phyloP scores from a whole-genome alignment of 2,329 filamentous ascomycete genomes.

The Acephala macrosclerotiorum region DNA sequence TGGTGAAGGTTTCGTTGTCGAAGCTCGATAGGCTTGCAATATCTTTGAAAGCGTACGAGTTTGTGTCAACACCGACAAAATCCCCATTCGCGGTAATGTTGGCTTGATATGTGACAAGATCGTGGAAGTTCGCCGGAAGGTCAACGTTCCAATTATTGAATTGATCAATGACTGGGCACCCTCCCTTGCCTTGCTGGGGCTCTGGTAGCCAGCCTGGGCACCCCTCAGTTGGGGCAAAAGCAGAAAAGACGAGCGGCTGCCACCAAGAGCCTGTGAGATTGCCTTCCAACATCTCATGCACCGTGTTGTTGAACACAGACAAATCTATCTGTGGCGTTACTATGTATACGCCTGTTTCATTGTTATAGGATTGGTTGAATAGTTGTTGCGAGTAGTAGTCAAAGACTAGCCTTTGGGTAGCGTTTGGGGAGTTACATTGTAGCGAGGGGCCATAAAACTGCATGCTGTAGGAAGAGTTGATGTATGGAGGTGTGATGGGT shows the following conservation, averaged over 20 bases:
- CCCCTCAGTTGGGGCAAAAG: not conserved
- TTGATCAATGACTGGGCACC: not conserved
- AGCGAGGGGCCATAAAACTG: constrained; percentile 32
- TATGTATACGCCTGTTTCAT: not conserved
- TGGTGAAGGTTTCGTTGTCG: not conserved
- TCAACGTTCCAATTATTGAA: not conserved
- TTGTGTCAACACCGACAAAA: too few relatives aligned
- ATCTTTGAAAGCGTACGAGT: too few relatives aligned
- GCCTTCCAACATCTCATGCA: not conserved
- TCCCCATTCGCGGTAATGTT: too few relatives aligned
- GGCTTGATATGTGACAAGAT: not conserved
- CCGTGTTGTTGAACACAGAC: not conserved
- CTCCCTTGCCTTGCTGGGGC: not conserved
- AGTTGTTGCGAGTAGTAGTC: not conserved
- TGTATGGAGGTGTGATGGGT: constrained; percentile 15
- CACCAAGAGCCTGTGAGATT: not conserved
- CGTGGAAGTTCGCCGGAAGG: not conserved
- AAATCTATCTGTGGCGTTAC: not conserved
- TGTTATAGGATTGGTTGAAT: not conserved
- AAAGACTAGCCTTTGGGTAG: constrained; percentile 15
- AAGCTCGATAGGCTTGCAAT: too few relatives aligned
- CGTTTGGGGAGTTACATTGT: constrained; percentile 21
- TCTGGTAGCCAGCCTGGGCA: not conserved
- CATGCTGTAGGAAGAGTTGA: constrained; percentile 27
- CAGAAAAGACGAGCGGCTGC: not conserved